Conservation (phyloP, 352 stramenopile genomes). For the Globisporangium uncinulatum region DNA sequence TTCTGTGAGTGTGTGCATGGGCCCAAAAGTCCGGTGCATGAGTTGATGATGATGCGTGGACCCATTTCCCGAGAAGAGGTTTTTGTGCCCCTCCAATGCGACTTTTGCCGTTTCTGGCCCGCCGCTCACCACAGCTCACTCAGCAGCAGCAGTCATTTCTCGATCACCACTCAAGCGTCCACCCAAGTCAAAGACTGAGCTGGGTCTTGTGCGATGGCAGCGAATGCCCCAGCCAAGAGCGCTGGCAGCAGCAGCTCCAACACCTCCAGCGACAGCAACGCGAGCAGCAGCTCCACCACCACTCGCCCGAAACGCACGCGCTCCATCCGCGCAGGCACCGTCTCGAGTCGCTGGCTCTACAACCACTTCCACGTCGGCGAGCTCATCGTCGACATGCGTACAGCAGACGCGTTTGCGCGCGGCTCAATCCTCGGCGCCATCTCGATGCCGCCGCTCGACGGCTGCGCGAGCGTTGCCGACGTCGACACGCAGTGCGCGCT, state of each 20-base stretch:
- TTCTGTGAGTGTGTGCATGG: too few species aligned
- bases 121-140: too few species aligned
- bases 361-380: slow-evolving; percentile 68
- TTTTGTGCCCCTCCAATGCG: too few species aligned
- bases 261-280: background rate
- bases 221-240: background rate
- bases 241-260: slow-evolving; percentile 4
- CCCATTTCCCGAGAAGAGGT: too few species aligned
- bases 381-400: slow-evolving; percentile 52
- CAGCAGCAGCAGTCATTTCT: too few species aligned
- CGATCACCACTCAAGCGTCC: too few species aligned
- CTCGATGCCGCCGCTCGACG: slow-evolving; percentile 30
- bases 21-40: too few species aligned
- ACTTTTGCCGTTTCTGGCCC: too few species aligned
- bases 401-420: slow-evolving; percentile 16
- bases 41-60: too few species aligned
- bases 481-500: slow-evolving; percentile 12
- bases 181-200: too few species aligned
- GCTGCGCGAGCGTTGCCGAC: slow-evolving; percentile 15
- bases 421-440: slow-evolving; percentile 50
- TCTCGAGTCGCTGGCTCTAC: slow-evolving; percentile 63
- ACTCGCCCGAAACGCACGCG: slow-evolving; percentile 13
- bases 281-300: background rate
- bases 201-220: too few species aligned
- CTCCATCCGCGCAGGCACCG: slow-evolving; percentile 17